Conservation (phyloP, 371 early-diverging fungal species). For the Mucor lusitanicus region DNA sequence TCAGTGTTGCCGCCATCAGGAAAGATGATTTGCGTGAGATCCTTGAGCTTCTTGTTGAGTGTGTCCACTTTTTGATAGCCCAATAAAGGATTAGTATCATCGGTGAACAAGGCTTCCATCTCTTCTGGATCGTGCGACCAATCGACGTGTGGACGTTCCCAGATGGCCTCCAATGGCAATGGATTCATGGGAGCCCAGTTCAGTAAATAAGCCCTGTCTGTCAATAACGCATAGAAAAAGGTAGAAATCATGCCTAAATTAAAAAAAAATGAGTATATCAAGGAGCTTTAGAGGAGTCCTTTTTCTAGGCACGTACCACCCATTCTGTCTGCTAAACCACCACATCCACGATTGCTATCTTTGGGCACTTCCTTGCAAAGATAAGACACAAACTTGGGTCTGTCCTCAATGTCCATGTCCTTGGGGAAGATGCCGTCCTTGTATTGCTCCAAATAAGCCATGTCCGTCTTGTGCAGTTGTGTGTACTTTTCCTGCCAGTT, state of each 20-base stretch:
- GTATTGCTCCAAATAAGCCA: conserved; percentile 33
- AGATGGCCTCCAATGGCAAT: conserved; percentile 39
- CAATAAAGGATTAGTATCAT: conserved; percentile 16
- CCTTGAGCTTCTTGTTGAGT: conserved; percentile 38
- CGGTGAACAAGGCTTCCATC: conserved; percentile 34
- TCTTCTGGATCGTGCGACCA: conserved; percentile 46
- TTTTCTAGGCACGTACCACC: conserved; percentile 29
- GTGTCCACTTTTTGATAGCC: conserved; percentile 38
- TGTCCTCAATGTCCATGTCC: conserved; percentile 18
- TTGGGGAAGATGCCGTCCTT: conserved; percentile 33
- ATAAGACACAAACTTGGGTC: conserved; percentile 44
- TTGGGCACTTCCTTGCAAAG: conserved; percentile 41
- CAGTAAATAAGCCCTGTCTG: conserved; percentile 42
- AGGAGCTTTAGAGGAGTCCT: background rate
- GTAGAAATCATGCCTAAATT: conserved; percentile 51
- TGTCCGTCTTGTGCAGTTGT: conserved; percentile 33
- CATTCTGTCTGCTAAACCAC: conserved; percentile 55
- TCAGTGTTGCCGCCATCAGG: conserved; percentile 46
- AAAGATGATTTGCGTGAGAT: conserved; percentile 27
- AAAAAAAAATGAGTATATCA: background rate
- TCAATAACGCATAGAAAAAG: conserved; percentile 49
- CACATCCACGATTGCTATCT: conserved; percentile 49
- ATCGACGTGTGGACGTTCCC: conserved; percentile 47
- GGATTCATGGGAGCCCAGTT: conserved; percentile 45
- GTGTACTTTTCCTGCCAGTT: conserved; percentile 46